A percentile compares a stretch with the other conserved stretches of the same genome.
Evolutionary conservation across 2,329 filamentous ascomycete species (phyloP).

Genomic region (Sarocladium strictum): DNA sequence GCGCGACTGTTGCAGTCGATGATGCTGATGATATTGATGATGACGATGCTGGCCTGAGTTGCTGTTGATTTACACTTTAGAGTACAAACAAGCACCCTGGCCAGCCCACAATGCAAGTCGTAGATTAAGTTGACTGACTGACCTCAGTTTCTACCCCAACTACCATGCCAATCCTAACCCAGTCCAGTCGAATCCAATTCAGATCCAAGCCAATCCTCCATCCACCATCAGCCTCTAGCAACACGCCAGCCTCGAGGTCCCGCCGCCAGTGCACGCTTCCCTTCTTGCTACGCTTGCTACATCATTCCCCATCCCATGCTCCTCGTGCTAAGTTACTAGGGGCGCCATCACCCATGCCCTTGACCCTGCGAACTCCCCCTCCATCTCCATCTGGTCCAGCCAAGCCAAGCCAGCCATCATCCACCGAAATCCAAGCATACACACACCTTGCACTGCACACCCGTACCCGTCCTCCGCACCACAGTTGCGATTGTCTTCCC

Average conservation of each 20-base stretch:
- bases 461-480: neutral
- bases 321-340: neutral
- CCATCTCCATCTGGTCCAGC: no score
- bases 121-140: conserved; percentile 3
- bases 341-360: conserved; percentile 1
- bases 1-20: neutral
- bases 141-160: neutral
- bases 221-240: neutral
- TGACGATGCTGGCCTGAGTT: neutral
- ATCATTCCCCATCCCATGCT: conserved; percentile 1
- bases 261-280: neutral
- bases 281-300: neutral
- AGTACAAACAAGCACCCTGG: neutral
- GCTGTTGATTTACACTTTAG: conserved; percentile 4
- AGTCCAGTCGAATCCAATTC: neutral
- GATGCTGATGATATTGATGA: neutral
- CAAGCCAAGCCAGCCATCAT: neutral
- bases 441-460: neutral
- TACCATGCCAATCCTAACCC: conserved; percentile 4
- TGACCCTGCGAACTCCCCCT: conserved; percentile 4
- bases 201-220: conserved; percentile 1
- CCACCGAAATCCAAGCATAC: conserved; percentile 1
- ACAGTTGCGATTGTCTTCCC: neutral
- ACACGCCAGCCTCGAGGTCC: conserved; percentile 5
- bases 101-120: neutral